These are phyloP conservation scores for Talaromyces nanjingensis DNA, from an alignment of 495 filamentous ascomycete genomes.

Conservation along the genomic window DNA sequence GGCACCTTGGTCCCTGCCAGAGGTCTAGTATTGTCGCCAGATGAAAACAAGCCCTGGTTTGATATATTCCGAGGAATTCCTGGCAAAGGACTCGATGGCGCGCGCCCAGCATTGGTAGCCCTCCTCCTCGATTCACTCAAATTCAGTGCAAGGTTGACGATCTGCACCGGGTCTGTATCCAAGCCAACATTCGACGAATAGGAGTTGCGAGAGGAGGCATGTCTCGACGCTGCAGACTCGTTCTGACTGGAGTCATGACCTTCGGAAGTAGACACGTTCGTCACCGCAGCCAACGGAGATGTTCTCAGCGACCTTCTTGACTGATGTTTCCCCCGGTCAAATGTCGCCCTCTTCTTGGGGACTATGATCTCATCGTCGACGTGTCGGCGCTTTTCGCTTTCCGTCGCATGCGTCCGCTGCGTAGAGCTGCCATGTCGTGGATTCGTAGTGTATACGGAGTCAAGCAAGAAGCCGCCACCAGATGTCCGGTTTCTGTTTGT, in stretches of 20 bases:
- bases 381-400: slow-evolving; percentile 25
- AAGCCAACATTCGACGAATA: slow-evolving; percentile 25
- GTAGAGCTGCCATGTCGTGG: slow-evolving; percentile 17
- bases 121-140: slow-evolving; percentile 75
- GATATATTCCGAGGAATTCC: not conserved
- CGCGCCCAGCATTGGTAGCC: slow-evolving; percentile 23
- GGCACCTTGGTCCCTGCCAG: not conserved
- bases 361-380: slow-evolving; percentile 26
- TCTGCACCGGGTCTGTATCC: slow-evolving; percentile 73
- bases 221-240: slow-evolving; percentile 12
- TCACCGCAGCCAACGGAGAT: slow-evolving; percentile 8
- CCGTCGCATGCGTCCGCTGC: slow-evolving; percentile 19
- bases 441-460: slow-evolving; percentile 27
- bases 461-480: slow-evolving; percentile 39
- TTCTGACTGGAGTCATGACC: slow-evolving; percentile 1
- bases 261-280: slow-evolving; percentile 8
- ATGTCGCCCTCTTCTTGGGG: slow-evolving; percentile 27
- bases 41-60: not conserved
- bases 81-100: slow-evolving; percentile 15
- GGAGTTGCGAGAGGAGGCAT: slow-evolving; percentile 8
- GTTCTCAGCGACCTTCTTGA: slow-evolving; percentile 20
- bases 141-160: slow-evolving; percentile 84
- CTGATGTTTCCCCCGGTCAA: slow-evolving; percentile 31
- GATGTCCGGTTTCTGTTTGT: slow-evolving; percentile 32
- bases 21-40: not conserved